Conservation (phyloP, 2,329 filamentous ascomycete genomes). For the Diaporthe australafricana region DNA sequence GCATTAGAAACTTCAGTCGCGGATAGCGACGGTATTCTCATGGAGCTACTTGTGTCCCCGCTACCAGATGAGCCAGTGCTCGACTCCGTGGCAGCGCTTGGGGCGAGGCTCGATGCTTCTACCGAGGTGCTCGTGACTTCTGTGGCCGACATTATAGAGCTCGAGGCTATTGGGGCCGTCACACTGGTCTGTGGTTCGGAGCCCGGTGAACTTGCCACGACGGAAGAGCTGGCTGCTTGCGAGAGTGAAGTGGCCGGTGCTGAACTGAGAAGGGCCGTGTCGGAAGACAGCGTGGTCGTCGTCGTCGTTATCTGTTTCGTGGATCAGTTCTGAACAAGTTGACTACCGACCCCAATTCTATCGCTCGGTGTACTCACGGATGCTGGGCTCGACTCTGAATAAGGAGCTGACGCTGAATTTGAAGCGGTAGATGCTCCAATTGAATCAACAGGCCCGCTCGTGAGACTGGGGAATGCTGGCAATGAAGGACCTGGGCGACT, state of each 20-base stretch:
- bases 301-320: neutral
- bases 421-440: neutral
- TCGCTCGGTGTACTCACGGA: constrained; percentile 7
- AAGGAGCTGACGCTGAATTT: neutral
- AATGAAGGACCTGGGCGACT: neutral
- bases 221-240: neutral
- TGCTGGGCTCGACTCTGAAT: constrained; percentile 3
- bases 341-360: neutral
- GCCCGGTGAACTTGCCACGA: neutral
- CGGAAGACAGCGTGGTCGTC: neutral
- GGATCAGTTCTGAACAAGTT: neutral
- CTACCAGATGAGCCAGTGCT: neutral
- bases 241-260: neutral
- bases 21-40: neutral
- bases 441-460: neutral
- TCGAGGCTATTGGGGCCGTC: neutral
- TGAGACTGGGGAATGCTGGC: neutral
- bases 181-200: neutral
- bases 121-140: constrained; percentile 7
- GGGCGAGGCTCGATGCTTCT: neutral
- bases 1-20: neutral
- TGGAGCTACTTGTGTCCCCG: constrained; percentile 1
- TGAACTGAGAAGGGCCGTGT: neutral
- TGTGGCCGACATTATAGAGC: neutral
- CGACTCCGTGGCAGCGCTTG: neutral